These are phyloP conservation scores for Crotalaria pallida DNA, from an alignment of 306 rosid species.

Conservation along the genomic window DNA sequence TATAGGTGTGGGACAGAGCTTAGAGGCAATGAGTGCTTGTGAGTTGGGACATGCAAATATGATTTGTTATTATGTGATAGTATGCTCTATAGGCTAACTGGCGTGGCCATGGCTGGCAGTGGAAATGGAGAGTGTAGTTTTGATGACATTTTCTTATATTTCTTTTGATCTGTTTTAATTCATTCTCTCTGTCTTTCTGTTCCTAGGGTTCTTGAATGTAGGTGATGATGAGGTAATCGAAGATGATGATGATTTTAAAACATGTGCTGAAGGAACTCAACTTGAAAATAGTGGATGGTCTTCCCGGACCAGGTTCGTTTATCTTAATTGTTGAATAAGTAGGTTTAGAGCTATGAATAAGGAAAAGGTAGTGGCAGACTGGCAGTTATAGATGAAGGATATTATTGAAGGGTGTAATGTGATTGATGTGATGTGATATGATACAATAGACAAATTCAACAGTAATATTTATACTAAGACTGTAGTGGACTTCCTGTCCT, in stretches of 20 bases:
- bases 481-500: too few relatives aligned
- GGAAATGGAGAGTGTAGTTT: background rate
- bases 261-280: conserved; percentile 54
- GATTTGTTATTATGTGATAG: background rate
- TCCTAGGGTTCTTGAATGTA: conserved; percentile 84
- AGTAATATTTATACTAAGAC: too few relatives aligned
- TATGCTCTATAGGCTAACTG: too few relatives aligned
- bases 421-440: too few relatives aligned
- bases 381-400: too few relatives aligned
- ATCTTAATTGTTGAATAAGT: too few relatives aligned
- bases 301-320: conserved; percentile 86
- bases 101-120: background rate
- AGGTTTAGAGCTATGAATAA: too few relatives aligned
- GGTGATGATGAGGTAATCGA: conserved; percentile 80
- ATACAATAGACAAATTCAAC: too few relatives aligned
- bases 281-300: conserved; percentile 97
- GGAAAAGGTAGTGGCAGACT: too few relatives aligned
- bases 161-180: conserved; percentile 7
- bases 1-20: too few relatives aligned
- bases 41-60: background rate
- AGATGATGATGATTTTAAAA: conserved; percentile 50
- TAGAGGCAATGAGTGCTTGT: too few relatives aligned
- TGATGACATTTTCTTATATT: background rate
- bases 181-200: background rate
- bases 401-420: too few relatives aligned